Evolutionary conservation across 371 early-diverging fungal genomes (phyloP).

Genomic region (Spraguea lophii): DNA sequence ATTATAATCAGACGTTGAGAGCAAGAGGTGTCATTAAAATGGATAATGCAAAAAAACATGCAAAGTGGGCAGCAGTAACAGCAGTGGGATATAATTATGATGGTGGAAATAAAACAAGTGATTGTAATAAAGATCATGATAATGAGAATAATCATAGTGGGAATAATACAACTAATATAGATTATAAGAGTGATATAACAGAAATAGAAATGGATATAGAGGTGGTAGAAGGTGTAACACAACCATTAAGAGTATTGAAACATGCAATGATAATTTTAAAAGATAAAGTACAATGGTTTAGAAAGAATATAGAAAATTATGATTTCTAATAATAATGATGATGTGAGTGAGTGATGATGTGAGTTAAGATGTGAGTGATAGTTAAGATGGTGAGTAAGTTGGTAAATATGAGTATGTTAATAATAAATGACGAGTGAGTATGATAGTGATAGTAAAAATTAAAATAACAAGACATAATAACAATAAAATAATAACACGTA

Average conservation of each 20-base stretch:
- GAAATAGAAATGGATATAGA: constrained; percentile 40
- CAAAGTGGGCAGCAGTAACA: constrained; percentile 86
- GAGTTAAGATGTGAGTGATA: no score
- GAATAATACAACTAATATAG: constrained; percentile 25
- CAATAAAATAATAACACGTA: no score
- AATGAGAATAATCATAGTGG: constrained; percentile 49
- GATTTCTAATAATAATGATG: no score
- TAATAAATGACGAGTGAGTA: no score
- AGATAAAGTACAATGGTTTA: no score
- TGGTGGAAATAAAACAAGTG: constrained; percentile 70
- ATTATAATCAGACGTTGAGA: constrained; percentile 68
- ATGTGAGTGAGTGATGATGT: no score
- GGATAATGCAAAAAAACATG: constrained; percentile 84
- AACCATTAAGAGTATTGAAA: constrained; percentile 31
- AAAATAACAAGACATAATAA: no score
- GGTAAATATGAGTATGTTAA: no score
- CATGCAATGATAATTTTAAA: constrained; percentile 29
- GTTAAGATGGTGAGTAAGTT: no score
- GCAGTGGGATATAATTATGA: constrained; percentile 86
- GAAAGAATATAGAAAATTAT: no score
- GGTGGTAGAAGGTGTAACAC: constrained; percentile 35
- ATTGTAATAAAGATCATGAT: constrained; percentile 76
- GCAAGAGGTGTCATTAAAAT: constrained; percentile 55
- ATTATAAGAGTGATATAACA: constrained; percentile 9
- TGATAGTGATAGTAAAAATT: no score